Conservation (phyloP, 2,329 filamentous ascomycete genomes). For the Hypoxylon sp. region DNA sequence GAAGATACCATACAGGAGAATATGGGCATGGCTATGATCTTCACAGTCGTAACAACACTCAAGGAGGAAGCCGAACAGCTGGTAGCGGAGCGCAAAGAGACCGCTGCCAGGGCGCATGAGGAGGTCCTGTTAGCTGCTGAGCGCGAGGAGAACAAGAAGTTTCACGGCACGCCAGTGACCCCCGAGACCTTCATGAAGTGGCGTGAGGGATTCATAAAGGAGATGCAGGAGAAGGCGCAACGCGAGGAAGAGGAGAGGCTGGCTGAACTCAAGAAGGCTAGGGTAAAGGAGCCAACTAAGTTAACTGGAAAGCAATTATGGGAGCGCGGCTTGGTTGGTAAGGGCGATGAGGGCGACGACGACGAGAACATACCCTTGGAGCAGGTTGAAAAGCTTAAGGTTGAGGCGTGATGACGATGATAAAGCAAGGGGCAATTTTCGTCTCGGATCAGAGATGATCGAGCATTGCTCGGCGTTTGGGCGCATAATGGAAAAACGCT, state of each 20-base stretch:
- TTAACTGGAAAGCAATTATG: conserved; percentile 81
- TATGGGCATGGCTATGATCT: conserved; percentile 97
- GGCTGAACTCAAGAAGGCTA: conserved; percentile 85
- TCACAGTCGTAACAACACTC: conserved; percentile 85
- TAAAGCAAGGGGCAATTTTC: conserved; percentile 2
- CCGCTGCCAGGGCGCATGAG: conserved; percentile 67
- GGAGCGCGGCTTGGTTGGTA: conserved; percentile 78
- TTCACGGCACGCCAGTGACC: conserved; percentile 91
- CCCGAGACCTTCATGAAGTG: conserved; percentile 85
- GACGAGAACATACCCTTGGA: conserved; percentile 67
- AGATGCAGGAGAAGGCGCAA: conserved; percentile 80
- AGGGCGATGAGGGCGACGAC: conserved; percentile 74
- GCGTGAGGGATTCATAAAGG: conserved; percentile 80
- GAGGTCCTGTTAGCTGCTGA: conserved; percentile 71
- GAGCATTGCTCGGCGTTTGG: conserved; percentile 46
- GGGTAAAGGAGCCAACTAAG: conserved; percentile 77
- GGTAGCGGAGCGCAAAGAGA: conserved; percentile 78
- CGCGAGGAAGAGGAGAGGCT: conserved; percentile 79
- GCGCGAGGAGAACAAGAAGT: conserved; percentile 95
- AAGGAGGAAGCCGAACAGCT: conserved; percentile 93
- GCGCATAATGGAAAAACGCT: conserved; percentile 36
- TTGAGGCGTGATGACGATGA: conserved; percentile 63
- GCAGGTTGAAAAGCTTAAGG: conserved; percentile 77
- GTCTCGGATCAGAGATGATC: conserved; percentile 12
- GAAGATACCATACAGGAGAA: conserved; percentile 87